A percentile compares a stretch with the other conserved stretches of the same genome.
Evolutionary conservation across 2,329 filamentous ascomycete species (phyloP).

Genomic region (Sclerotiophoma versabilis): DNA sequence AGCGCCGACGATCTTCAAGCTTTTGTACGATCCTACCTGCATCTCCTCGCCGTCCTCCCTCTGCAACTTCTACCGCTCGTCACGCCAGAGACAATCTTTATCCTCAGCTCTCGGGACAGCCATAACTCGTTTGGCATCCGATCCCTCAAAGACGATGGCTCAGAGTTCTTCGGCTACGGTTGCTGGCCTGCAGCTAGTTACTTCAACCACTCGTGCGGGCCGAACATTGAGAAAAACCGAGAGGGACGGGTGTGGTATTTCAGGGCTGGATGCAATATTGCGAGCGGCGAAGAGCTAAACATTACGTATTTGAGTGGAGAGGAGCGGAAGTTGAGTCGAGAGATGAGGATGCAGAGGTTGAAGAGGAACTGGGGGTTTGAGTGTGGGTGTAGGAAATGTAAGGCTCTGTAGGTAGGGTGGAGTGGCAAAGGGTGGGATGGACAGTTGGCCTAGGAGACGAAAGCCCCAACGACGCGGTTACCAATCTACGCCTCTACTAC

Average conservation of each 20-base stretch:
- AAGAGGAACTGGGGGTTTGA: slow-evolving; percentile 56
- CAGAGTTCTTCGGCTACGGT: slow-evolving; percentile 58
- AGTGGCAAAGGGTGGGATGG: too few relatives aligned
- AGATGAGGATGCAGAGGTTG: slow-evolving; percentile 48
- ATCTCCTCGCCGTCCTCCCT: slow-evolving; percentile 53
- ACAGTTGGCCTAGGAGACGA: too few relatives aligned
- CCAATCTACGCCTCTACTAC: too few relatives aligned
- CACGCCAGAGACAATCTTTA: slow-evolving; percentile 45
- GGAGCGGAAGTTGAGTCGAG: slow-evolving; percentile 50
- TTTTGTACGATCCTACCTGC: slow-evolving; percentile 52
- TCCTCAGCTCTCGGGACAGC: slow-evolving; percentile 50
- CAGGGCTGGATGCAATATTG: slow-evolving; percentile 43
- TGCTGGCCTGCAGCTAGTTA: slow-evolving; percentile 57
- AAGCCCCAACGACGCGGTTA: too few relatives aligned
- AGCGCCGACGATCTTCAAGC: slow-evolving; percentile 49
- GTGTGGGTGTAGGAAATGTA: slow-evolving; percentile 53
- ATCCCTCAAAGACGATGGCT: slow-evolving; percentile 53
- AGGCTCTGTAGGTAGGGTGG: slow-evolving; percentile 1
- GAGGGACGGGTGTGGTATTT: slow-evolving; percentile 54
- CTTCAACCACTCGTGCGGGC: slow-evolving; percentile 58
- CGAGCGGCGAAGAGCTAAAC: slow-evolving; percentile 53
- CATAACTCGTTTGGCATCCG: slow-evolving; percentile 59
- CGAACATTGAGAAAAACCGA: slow-evolving; percentile 54
- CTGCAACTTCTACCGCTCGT: slow-evolving; percentile 41
- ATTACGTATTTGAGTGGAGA: slow-evolving; percentile 59